Base-by-base conservation (phyloP, 83 land plant genomes). In the Larix sibirica region DNA sequence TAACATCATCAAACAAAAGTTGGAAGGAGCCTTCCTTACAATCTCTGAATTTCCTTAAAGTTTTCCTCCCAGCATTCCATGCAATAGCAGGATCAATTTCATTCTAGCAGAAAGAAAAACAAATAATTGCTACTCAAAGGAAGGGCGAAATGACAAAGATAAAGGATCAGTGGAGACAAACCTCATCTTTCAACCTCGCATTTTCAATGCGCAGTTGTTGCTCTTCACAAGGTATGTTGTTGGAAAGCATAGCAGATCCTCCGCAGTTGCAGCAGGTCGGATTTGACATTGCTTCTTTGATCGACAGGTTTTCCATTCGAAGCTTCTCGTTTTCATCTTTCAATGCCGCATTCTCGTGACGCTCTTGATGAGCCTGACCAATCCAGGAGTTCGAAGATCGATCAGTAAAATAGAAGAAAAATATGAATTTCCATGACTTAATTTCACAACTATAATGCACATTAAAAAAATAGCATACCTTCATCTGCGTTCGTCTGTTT, bases 261-360 rank as follows among this genome's bases (percentile, higher is more conserved):
- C 82, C 82, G 9, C 84, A 83, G 44, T 36, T 77, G 6, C 31
- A 24, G n/a, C 82, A 77, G 4, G 28, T 74, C 2, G 66, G 66
- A 56, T 77, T 83, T 44, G 84, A 36, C 63, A 83, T 77, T 4
- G 82, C 84, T 54, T 83, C 84, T 42, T 4, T 56, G 0, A 77
- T 83, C n/a, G 65, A 28, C 64, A 77, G 42, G 16, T 83, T 83
- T 18, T 83, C 84, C 59, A 58, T 4, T 28, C 44, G 36, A 1
- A 83, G 82, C 36, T 78, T 83, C 4, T 83, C 84, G 20, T 75
- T 83, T 20, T 83, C 82, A 8, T 60, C 50, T 40, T 82, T 83
- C 21, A 78, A 74, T 9, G 80, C 14, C 0, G 63, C 1, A 9
- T 83, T 83, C 0, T 83, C 84, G 20, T 78, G 82, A 28, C 82